Conservation (phyloP, 1,139 yeast species). For the Pichia sp. region DNA sequence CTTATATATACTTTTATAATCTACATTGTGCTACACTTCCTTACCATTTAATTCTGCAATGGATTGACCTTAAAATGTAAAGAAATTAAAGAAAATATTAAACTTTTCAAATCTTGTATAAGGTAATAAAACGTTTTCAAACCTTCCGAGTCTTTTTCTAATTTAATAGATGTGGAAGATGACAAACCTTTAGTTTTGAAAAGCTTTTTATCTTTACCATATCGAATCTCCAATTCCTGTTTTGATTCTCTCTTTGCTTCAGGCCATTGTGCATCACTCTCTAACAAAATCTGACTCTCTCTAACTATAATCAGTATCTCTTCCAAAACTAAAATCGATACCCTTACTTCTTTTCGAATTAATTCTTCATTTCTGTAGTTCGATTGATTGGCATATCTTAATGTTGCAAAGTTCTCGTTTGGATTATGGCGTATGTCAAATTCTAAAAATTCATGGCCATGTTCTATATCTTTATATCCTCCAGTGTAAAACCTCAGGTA, state of each 20-base stretch:
- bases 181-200: slow-evolving; percentile 38
- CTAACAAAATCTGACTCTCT: slow-evolving; percentile 37
- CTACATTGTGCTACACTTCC: too few species aligned
- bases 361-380: slow-evolving; percentile 39
- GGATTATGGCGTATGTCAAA: slow-evolving; percentile 36
- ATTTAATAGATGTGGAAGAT: slow-evolving; percentile 35
- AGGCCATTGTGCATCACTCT: slow-evolving; percentile 40
- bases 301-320: slow-evolving; percentile 32
- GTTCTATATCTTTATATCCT: slow-evolving; percentile 18
- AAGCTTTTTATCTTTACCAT: slow-evolving; percentile 33
- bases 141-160: slow-evolving; percentile 39
- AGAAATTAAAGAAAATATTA: slow-evolving; percentile 38
- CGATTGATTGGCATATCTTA: slow-evolving; percentile 42
- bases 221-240: slow-evolving; percentile 38
- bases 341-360: slow-evolving; percentile 35
- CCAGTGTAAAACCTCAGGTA: slow-evolving; percentile 39
- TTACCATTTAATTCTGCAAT: background rate
- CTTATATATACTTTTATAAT: too few species aligned
- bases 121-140: slow-evolving; percentile 39
- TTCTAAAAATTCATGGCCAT: slow-evolving; percentile 43
- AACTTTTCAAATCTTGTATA: slow-evolving; percentile 39
- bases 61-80: slow-evolving; percentile 38
- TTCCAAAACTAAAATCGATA: slow-evolving; percentile 33
- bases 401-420: slow-evolving; percentile 26
- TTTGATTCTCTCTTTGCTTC: slow-evolving; percentile 36